These are phyloP conservation scores for Phytophthora cactorum DNA, from an alignment of 352 stramenopile genomes.

Conservation along the genomic window DNA sequence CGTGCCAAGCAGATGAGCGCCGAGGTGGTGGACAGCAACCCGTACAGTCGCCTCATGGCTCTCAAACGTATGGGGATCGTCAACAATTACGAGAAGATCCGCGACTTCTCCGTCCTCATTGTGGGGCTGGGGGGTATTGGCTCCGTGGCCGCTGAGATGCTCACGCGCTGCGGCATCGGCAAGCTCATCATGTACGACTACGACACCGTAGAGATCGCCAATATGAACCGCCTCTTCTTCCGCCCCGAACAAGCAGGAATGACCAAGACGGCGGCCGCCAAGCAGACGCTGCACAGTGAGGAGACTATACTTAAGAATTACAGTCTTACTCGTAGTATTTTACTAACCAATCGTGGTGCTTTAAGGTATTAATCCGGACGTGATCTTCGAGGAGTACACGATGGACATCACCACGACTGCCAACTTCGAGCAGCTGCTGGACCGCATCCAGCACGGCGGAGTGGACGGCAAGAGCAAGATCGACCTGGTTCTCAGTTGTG, in stretches of 20 bases:
- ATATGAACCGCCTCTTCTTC: slow-evolving; percentile 94
- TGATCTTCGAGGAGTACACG: slow-evolving; percentile 88
- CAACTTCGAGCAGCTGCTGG: slow-evolving; percentile 87
- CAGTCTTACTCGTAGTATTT: not conserved
- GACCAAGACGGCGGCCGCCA: slow-evolving; percentile 88
- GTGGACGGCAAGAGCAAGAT: slow-evolving; percentile 63
- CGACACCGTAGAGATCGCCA: slow-evolving; percentile 90
- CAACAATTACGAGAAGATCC: slow-evolving; percentile 89
- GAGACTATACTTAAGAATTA: not conserved
- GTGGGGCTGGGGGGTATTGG: slow-evolving; percentile 89
- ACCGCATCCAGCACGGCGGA: slow-evolving; percentile 75
- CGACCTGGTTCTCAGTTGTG: slow-evolving; percentile 88
- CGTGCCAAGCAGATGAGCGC: slow-evolving; percentile 69
- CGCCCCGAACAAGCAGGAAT: slow-evolving; percentile 85
- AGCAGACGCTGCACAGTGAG: slow-evolving; percentile 86
- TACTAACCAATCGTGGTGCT: not conserved
- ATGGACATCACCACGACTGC: slow-evolving; percentile 87
- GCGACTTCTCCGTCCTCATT: slow-evolving; percentile 79
- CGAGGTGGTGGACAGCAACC: slow-evolving; percentile 87
- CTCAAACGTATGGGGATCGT: slow-evolving; percentile 92
- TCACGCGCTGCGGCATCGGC: slow-evolving; percentile 89
- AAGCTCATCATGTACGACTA: slow-evolving; percentile 93
- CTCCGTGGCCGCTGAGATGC: slow-evolving; percentile 89
- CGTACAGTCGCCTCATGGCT: slow-evolving; percentile 91
- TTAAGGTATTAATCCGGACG: slow-evolving; percentile 88